Evolutionary conservation across 2,329 filamentous ascomycete species (phyloP).

Genomic region (Diaporthe ampelina): DNA sequence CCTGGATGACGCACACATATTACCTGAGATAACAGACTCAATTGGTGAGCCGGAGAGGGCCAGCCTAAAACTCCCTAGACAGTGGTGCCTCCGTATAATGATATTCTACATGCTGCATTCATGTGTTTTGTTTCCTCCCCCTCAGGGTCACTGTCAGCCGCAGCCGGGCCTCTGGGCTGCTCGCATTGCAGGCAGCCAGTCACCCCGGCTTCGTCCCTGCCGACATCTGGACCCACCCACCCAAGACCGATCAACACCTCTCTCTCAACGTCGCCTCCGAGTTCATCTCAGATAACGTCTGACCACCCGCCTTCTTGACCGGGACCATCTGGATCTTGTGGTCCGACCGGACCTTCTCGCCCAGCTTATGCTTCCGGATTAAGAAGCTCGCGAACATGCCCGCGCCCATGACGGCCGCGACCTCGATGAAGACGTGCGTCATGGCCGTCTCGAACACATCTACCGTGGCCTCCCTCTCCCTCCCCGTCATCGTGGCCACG

Average conservation of each 20-base stretch:
- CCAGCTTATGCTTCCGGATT: conserved; percentile 25
- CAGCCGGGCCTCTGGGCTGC: too few species aligned
- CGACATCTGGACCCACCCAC: not conserved
- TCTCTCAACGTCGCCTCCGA: not conserved
- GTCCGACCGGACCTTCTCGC: conserved; percentile 31
- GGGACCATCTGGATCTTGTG: conserved; percentile 32
- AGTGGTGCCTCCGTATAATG: not conserved
- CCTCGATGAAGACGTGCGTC: conserved; percentile 32
- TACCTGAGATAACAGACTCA: conserved; percentile 3
- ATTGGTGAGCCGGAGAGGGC: conserved; percentile 12
- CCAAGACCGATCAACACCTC: not conserved
- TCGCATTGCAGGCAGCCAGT: too few species aligned
- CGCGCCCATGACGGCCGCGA: conserved; percentile 30
- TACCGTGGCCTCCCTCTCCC: conserved; percentile 4
- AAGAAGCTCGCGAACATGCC: conserved; percentile 31
- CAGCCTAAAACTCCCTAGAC: not conserved
- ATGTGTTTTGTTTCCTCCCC: not conserved
- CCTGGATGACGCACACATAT: not conserved
- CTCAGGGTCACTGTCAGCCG: conserved; percentile 3
- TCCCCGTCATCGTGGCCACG: not conserved
- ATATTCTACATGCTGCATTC: conserved; percentile 13
- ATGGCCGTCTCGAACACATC: conserved; percentile 14
- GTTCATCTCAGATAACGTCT: not conserved
- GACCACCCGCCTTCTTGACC: not conserved
- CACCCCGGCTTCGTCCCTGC: not conserved